Base-by-base conservation (phyloP, 768 basidiomycete genomes). In the Cystobasidium tubakii region DNA sequence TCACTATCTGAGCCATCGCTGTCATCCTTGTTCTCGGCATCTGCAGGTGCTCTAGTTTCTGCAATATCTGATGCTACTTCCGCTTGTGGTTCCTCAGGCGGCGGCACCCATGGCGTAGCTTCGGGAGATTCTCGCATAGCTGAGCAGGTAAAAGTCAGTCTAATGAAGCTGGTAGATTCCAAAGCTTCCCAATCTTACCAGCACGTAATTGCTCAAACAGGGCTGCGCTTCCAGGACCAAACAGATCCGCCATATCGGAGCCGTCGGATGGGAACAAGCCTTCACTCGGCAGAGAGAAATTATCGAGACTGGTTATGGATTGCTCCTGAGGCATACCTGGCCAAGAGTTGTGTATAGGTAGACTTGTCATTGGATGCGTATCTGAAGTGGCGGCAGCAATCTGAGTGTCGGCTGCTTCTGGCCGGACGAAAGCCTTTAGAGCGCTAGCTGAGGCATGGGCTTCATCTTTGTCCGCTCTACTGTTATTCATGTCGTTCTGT, bases 211-310 rank as follows among this genome's bases (percentile, higher is more conserved):
- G 57, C 29, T 60, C 57, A 21, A 60, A 60, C 3, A 60, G 57
- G 13, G 57, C 57, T 29, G 57, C 57, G 29, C 57, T 60, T 60
- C 57, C 57, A 12, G 57, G 57, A 29, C 57, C 57, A 31, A 60
- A 60, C 4, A 60, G 57, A 60, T 60, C 57, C 33, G 57, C 57
- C 57, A 60, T 60, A 60, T 60, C 33, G 23, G 57, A 60, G 6
- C 29, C 29, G 29, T 60, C 57, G 13, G 57, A 60, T 9, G 57
- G 57, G 33, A 60, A 60, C 12, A 60, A 31, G 33, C 57, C 57
- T 60, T 60, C 57, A 34, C 57, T 60, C 25, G 57, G 57, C 29
- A 60, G 21, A 6, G 57, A 60, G 27, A 60, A 60, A 12, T 15
- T 60, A 60, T 34, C 57, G 4, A 60, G 57, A 21, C 33, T 34